These are phyloP conservation scores for Dacryopinax primogenitus DNA, from an alignment of 768 basidiomycete genomes.

Conservation along the genomic window DNA sequence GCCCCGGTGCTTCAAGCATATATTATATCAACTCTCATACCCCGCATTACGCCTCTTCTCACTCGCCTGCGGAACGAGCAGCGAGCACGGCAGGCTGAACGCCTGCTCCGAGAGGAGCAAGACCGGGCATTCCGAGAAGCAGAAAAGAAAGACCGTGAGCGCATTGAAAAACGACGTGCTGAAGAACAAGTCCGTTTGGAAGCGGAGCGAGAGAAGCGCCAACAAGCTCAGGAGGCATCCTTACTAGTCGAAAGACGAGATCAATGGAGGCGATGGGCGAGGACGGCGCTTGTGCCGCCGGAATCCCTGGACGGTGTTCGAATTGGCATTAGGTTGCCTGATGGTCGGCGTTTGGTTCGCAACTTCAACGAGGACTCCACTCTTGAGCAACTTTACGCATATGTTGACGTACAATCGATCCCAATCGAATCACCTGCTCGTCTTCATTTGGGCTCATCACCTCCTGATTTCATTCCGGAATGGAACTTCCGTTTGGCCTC, in stretches of 20 bases:
- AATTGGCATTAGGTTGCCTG: conserved; percentile 44
- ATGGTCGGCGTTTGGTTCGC: conserved; percentile 42
- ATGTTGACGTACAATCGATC: conserved; percentile 45
- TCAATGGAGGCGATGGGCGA: conserved; percentile 51
- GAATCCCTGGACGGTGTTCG: conserved; percentile 31
- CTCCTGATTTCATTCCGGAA: background rate
- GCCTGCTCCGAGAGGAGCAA: conserved; percentile 53
- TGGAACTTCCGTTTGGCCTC: background rate
- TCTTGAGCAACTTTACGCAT: conserved; percentile 56
- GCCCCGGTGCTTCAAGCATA: conserved; percentile 50
- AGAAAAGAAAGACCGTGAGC: conserved; percentile 52
- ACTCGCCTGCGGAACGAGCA: conserved; percentile 40
- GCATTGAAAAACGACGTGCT: conserved; percentile 44
- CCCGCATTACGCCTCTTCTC: conserved; percentile 69
- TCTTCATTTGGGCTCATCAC: background rate
- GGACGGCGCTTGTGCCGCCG: conserved; percentile 35
- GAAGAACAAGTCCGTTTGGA: conserved; percentile 33
- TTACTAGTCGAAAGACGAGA: conserved; percentile 18
- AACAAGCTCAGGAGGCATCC: conserved; percentile 16
- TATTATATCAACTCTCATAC: conserved; percentile 57
- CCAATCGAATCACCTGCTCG: background rate
- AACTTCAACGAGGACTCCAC: conserved; percentile 39
- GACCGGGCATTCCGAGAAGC: conserved; percentile 64
- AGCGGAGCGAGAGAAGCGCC: conserved; percentile 14
- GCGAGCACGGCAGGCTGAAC: conserved; percentile 33